Evolutionary conservation across 2,329 filamentous ascomycete genomes (phyloP).

Genomic region (Fusarium longipes): DNA sequence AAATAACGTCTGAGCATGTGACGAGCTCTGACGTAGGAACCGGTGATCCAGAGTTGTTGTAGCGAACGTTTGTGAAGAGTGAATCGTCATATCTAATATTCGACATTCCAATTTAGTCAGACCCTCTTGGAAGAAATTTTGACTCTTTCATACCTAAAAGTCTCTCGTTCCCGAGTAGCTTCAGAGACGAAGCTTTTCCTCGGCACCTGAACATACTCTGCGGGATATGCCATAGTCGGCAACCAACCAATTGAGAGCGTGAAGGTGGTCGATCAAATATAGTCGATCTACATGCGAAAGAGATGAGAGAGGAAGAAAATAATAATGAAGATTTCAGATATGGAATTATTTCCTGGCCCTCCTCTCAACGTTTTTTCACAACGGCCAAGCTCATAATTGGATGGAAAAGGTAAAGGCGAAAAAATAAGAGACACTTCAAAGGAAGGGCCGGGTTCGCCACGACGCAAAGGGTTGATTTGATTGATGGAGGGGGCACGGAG

Average conservation of each 20-base stretch:
- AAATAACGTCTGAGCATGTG: slow-evolving; percentile 50
- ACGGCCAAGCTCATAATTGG: slow-evolving; percentile 1
- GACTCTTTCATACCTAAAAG: slow-evolving; percentile 46
- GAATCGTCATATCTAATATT: slow-evolving; percentile 21
- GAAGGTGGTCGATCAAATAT: not conserved
- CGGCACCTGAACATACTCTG: slow-evolving; percentile 8
- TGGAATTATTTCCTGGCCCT: not conserved
- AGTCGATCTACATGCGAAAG: not conserved
- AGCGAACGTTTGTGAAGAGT: slow-evolving; percentile 26
- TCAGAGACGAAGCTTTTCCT: slow-evolving; percentile 38
- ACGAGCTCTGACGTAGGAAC: slow-evolving; percentile 44
- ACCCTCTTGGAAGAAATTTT: not conserved
- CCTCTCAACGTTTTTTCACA: not conserved
- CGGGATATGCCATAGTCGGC: slow-evolving; percentile 9
- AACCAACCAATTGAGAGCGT: not conserved
- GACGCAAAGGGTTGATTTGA: not conserved
- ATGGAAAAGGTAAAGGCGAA: not conserved
- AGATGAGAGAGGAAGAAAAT: not conserved
- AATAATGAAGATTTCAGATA: not conserved
- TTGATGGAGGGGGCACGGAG: not conserved
- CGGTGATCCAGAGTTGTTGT: slow-evolving; percentile 41
- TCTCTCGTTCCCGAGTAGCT: slow-evolving; percentile 48
- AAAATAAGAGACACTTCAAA: not conserved
- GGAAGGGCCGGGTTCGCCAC: not conserved
- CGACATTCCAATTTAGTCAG: not conserved